These are phyloP conservation scores for Paraconiothyrium brasiliense DNA, from an alignment of 2,329 filamentous ascomycete genomes.

Conservation along the genomic window DNA sequence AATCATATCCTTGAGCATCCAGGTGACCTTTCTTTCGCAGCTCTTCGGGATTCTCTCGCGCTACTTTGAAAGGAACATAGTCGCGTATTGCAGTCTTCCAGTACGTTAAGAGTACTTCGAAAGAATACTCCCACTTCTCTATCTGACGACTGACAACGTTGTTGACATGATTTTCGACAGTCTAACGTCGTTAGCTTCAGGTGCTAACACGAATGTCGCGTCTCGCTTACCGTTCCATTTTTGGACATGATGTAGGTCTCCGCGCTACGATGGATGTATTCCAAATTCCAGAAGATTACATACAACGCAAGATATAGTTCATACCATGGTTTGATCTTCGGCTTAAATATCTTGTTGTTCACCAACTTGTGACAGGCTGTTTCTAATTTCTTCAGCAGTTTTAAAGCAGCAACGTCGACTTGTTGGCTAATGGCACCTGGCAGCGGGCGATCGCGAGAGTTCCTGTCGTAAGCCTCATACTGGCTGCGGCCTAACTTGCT, in stretches of 20 bases:
- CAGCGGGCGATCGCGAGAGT: constrained; percentile 43
- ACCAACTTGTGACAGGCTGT: constrained; percentile 42
- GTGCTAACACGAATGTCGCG: background rate
- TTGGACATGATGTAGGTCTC: constrained; percentile 47
- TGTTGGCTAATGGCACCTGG: constrained; percentile 49
- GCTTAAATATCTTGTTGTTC: constrained; percentile 40
- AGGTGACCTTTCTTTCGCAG: constrained; percentile 40
- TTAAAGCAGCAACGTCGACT: constrained; percentile 49
- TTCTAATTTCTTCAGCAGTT: constrained; percentile 42
- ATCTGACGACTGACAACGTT: constrained; percentile 45
- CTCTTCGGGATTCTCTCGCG: constrained; percentile 47
- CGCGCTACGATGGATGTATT: constrained; percentile 47
- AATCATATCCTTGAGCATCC: constrained; percentile 42
- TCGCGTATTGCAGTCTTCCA: constrained; percentile 45
- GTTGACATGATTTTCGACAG: constrained; percentile 43
- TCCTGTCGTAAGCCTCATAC: constrained; percentile 49
- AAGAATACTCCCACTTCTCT: constrained; percentile 47
- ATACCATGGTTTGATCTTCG: constrained; percentile 49
- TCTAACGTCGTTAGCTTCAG: constrained; percentile 32
- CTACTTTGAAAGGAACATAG: constrained; percentile 45
- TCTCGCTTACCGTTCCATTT: constrained; percentile 43
- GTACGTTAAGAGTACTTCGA: constrained; percentile 42
- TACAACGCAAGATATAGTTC: constrained; percentile 48
- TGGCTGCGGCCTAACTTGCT: constrained; percentile 38
- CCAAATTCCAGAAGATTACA: constrained; percentile 48